These are phyloP conservation scores for Avena atlantica DNA, from an alignment of 176 grass and related monocot genomes.

Conservation along the genomic window DNA sequence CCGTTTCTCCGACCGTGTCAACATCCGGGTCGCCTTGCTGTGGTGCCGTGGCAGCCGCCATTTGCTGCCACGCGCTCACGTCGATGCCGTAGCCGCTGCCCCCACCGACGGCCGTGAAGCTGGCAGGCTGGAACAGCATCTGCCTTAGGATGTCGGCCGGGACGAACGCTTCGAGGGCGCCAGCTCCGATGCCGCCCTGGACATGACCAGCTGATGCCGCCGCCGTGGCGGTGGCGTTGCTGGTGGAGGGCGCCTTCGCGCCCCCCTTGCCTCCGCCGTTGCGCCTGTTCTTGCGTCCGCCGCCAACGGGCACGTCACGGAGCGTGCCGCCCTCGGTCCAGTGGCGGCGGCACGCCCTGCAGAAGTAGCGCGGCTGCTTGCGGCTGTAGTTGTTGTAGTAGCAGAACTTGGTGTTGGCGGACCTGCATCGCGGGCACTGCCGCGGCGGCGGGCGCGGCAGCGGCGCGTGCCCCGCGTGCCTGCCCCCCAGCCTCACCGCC, in stretches of 20 bases:
- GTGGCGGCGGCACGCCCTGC: constrained; percentile 81
- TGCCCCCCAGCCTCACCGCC: constrained; percentile 27
- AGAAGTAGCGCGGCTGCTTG: constrained; percentile 82
- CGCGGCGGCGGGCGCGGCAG: constrained; percentile 63
- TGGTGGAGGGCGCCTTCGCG: constrained; percentile 3
- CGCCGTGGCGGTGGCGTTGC: not conserved
- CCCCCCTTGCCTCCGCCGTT: constrained; percentile 10
- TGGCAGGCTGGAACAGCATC: constrained; percentile 45
- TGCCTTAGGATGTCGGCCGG: constrained; percentile 62
- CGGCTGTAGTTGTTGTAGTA: constrained; percentile 99
- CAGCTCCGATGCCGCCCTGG: not conserved
- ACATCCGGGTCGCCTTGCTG: constrained; percentile 10
- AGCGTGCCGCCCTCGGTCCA: constrained; percentile 94
- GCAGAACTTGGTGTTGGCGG: constrained; percentile 94
- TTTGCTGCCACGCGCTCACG: constrained; percentile 56
- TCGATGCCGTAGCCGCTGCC: constrained; percentile 52
- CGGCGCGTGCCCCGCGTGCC: constrained; percentile 54
- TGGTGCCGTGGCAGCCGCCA: not conserved
- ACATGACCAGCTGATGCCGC: not conserved
- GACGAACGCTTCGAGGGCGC: constrained; percentile 45
- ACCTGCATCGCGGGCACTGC: constrained; percentile 81
- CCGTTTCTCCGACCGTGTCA: constrained; percentile 20
- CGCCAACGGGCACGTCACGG: constrained; percentile 91
- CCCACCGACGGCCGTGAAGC: constrained; percentile 3
- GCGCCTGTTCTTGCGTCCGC: constrained; percentile 89